These are phyloP conservation scores for Ligustrum vulgare DNA, from an alignment of 257 asterid species.

Conservation along the genomic window DNA sequence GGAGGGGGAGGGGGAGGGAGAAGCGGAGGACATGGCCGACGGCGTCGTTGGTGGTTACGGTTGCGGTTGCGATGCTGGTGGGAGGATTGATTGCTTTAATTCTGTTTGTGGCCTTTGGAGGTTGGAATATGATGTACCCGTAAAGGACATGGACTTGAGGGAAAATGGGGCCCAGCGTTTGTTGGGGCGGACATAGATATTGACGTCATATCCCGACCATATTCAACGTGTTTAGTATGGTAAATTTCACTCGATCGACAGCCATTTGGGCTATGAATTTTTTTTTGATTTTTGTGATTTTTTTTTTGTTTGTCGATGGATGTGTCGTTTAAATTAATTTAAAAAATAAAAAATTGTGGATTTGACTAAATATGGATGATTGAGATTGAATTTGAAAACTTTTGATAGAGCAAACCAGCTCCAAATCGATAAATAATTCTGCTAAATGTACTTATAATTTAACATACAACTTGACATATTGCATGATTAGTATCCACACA, in stretches of 20 bases:
- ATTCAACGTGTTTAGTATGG: background rate
- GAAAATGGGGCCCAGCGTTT: conserved; percentile 15
- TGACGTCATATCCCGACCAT: background rate
- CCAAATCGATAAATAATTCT: too few species aligned
- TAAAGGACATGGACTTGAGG: background rate
- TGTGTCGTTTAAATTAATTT: too few species aligned
- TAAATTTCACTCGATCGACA: background rate
- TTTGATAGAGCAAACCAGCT: too few species aligned
- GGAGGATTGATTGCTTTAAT: conserved; percentile 25
- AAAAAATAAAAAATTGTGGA: too few species aligned
- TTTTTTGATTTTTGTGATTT: too few species aligned
- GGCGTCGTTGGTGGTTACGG: conserved; percentile 21
- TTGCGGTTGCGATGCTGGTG: conserved; percentile 31
- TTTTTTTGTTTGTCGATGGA: too few species aligned
- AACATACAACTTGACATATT: too few species aligned
- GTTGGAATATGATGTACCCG: conserved; percentile 22
- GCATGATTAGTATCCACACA: too few species aligned
- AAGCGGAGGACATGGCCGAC: conserved; percentile 28
- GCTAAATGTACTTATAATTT: too few species aligned
- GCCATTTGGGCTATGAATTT: too few species aligned
- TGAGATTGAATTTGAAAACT: too few species aligned
- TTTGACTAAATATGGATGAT: too few species aligned
- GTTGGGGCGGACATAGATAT: background rate
- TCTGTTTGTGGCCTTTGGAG: background rate
- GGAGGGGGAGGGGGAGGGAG: conserved; percentile 39